Evolutionary conservation across 768 basidiomycete species (phyloP), one percentile per base, ranked within the genome.

Genomic region (Pisolithus sp.): DNA sequence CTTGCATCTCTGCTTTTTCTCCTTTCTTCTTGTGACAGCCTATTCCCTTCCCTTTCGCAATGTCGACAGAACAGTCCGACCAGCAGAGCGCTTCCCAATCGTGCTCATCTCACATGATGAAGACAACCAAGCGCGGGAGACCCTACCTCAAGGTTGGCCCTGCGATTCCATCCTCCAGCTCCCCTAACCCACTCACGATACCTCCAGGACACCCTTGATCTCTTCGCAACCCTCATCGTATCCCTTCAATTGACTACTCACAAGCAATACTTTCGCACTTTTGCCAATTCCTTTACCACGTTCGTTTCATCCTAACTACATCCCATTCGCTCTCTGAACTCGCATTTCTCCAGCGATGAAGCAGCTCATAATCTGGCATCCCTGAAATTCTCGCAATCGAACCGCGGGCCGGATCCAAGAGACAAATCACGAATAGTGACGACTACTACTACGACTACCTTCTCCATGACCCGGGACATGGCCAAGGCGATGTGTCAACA

Each of bases 401-500:
- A 93, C 75, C 91, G 96, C 66, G 89, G 93, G 60, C 89, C 94
- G 64, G 96, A 99, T 78, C 95, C 96, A 59, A 87, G 92, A 74
- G 96, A 99, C 71, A 93, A 93, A 62, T 85, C 90, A 70, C 87
- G 96, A 65, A 92, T 99, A 71, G 89, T 99, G 66, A 99, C 96
- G 63, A 99, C 96, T 0, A 99, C 96, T 0, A 99, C 96, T 6
- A 98, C 96, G 5, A 99, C 96, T 40, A 99, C 96, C 31, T 99
- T 99, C 75, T 93, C 93, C 55, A 98, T 99, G 96, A 92, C 93
- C 59, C 87, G 96, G 60, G 96, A 99, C 42, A 98, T 99, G 90
- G 96, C 96, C 57, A 98, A 97, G 74, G 93, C 92, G 31, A 98
- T 99, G 86, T 90, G 92, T 73, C 96, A 99, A 71, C 93, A 98